Conservation (phyloP, 495 filamentous ascomycete genomes). For the Penicillium subrubescens region DNA sequence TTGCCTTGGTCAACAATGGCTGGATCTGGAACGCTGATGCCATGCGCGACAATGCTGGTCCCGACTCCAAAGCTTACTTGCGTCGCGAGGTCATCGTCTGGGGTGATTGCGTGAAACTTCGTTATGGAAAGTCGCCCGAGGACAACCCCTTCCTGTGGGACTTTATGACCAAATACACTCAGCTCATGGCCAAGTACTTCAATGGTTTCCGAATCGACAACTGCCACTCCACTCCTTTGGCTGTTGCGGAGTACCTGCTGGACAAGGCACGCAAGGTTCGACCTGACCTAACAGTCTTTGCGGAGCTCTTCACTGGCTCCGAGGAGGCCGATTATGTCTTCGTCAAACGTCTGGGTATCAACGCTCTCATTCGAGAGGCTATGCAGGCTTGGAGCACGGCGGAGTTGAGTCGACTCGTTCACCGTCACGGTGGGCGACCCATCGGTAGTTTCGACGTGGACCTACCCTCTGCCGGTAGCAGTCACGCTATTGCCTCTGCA, state of each 20-base stretch:
- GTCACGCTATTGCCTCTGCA: conserved; percentile 42
- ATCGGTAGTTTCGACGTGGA: conserved; percentile 96
- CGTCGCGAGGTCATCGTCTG: conserved; percentile 95
- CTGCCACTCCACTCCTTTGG: conserved; percentile 93
- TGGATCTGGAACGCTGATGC: conserved; percentile 99
- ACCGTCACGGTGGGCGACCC: conserved; percentile 89
- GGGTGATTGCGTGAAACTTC: conserved; percentile 97
- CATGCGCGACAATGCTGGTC: conserved; percentile 89
- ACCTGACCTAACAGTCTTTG: conserved; percentile 87
- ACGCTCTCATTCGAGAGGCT: conserved; percentile 88
- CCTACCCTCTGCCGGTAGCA: conserved; percentile 44
- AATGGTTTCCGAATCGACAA: conserved; percentile 97
- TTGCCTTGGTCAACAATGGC: conserved; percentile 92
- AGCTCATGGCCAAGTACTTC: conserved; percentile 94
- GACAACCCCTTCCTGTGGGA: conserved; percentile 96
- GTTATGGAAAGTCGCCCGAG: conserved; percentile 78
- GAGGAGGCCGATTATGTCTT: conserved; percentile 96
- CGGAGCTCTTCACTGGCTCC: conserved; percentile 94
- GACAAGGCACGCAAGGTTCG: conserved; percentile 88
- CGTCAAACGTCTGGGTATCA: conserved; percentile 87
- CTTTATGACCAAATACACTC: conserved; percentile 90
- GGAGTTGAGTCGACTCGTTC: conserved; percentile 88
- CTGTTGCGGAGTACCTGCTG: conserved; percentile 90
- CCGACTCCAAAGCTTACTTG: conserved; percentile 84
- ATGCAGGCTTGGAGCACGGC: conserved; percentile 98